Evolutionary conservation across 768 basidiomycete species (phyloP).

Genomic region (Coprinopsis sp.): DNA sequence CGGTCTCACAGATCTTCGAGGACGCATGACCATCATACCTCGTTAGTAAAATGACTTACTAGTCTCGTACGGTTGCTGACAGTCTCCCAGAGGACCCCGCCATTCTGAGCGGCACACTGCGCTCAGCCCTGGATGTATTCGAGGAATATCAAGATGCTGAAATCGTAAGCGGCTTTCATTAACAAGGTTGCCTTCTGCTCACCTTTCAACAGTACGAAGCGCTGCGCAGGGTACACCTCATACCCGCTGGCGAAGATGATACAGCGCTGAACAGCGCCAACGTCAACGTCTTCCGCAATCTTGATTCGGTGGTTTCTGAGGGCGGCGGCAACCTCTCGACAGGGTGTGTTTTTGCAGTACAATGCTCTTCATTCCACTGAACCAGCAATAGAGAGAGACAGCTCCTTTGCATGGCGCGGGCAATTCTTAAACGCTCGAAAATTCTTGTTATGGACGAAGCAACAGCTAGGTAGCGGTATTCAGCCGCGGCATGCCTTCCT

Average conservation of each 20-base stretch:
- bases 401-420: slow-evolving; percentile 79
- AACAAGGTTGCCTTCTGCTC: neutral
- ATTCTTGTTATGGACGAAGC: slow-evolving; percentile 86
- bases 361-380: neutral
- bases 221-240: slow-evolving; percentile 75
- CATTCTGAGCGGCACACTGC: slow-evolving; percentile 76
- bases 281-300: slow-evolving; percentile 68
- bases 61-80: neutral
- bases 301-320: slow-evolving; percentile 73
- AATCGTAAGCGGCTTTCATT: slow-evolving; percentile 52
- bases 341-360: slow-evolving; percentile 40
- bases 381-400: slow-evolving; percentile 22
- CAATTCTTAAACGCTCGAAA: slow-evolving; percentile 74
- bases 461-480: slow-evolving; percentile 52
- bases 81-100: slow-evolving; percentile 72
- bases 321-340: slow-evolving; percentile 89
- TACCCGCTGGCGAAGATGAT: slow-evolving; percentile 48
- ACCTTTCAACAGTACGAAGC: slow-evolving; percentile 59
- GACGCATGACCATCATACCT: slow-evolving; percentile 53
- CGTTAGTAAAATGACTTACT: slow-evolving; percentile 34
- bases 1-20: slow-evolving; percentile 78
- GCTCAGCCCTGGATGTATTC: slow-evolving; percentile 82
- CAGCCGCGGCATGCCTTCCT: neutral
- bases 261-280: slow-evolving; percentile 52
- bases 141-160: slow-evolving; percentile 83